Conservation (phyloP, 1,284 basidiomycete genomes). For the Gymnopus androsaceus region DNA sequence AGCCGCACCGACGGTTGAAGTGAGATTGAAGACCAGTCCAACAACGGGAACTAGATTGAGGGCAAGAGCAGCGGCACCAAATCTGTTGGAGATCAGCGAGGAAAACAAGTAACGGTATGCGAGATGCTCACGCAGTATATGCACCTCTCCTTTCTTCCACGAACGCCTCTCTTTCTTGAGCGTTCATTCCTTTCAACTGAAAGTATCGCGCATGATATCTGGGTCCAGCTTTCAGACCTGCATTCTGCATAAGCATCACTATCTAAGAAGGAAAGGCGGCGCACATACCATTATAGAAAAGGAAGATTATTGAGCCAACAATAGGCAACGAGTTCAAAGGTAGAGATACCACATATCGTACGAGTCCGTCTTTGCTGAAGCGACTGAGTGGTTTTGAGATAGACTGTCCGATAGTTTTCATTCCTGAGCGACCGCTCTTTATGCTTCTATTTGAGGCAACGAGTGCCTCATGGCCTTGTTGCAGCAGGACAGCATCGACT, state of each 20-base stretch:
- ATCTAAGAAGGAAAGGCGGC: neutral
- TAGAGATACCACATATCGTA: slow-evolving; percentile 55
- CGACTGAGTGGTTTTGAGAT: slow-evolving; percentile 39
- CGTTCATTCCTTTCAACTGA: slow-evolving; percentile 61
- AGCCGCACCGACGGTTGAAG: slow-evolving; percentile 67
- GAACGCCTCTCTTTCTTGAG: slow-evolving; percentile 49
- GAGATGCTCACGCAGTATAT: slow-evolving; percentile 44
- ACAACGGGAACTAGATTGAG: slow-evolving; percentile 67
- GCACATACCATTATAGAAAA: slow-evolving; percentile 48
- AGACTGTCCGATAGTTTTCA: slow-evolving; percentile 39
- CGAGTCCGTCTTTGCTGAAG: slow-evolving; percentile 35
- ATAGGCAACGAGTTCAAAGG: slow-evolving; percentile 70
- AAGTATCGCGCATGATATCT: slow-evolving; percentile 69
- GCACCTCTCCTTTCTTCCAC: slow-evolving; percentile 47
- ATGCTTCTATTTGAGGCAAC: slow-evolving; percentile 40
- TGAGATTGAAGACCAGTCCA: slow-evolving; percentile 54
- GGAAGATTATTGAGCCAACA: slow-evolving; percentile 66
- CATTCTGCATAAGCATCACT: neutral
- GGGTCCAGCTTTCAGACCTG: slow-evolving; percentile 55
- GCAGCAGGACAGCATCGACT: slow-evolving; percentile 48
- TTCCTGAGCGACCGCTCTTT: slow-evolving; percentile 27
- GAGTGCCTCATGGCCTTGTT: slow-evolving; percentile 42
- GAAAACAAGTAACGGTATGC: neutral
- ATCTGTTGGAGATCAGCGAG: slow-evolving; percentile 35
- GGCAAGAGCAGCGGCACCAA: slow-evolving; percentile 60